Conservation (phyloP, 495 filamentous ascomycete genomes). For the Aspergillus panamensis region DNA sequence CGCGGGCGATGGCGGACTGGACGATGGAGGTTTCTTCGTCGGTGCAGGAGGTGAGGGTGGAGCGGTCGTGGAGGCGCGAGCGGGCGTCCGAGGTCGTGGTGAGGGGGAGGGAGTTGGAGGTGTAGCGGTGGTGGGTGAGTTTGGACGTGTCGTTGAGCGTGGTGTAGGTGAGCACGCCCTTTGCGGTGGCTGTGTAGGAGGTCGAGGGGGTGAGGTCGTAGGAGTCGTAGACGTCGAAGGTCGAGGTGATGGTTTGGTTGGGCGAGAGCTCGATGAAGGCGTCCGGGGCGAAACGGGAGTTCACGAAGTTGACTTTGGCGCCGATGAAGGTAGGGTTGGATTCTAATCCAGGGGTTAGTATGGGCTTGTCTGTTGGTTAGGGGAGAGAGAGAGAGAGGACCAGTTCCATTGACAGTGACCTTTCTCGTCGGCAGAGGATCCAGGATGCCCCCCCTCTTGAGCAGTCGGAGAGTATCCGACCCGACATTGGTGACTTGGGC, state of each 20-base stretch:
- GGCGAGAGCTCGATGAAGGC: constrained; percentile 17
- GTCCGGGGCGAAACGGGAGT: constrained; percentile 14
- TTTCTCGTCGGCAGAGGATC: constrained; percentile 19
- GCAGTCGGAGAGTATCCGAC: constrained; percentile 11
- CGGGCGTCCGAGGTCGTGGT: not conserved
- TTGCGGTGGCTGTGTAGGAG: constrained; percentile 14
- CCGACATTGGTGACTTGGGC: constrained; percentile 17
- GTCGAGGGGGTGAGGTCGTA: constrained; percentile 13
- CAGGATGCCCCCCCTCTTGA: constrained; percentile 18
- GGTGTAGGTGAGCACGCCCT: constrained; percentile 17
- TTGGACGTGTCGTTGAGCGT: not conserved
- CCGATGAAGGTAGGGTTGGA: constrained; percentile 16
- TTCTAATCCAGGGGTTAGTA: not conserved
- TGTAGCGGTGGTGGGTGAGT: constrained; percentile 10
- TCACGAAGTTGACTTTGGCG: constrained; percentile 15
- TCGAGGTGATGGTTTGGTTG: constrained; percentile 17
- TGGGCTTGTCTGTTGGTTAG: not conserved
- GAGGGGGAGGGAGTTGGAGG: constrained; percentile 17
- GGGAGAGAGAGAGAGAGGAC: not conserved
- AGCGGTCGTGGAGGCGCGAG: constrained; percentile 6
- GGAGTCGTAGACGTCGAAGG: constrained; percentile 18
- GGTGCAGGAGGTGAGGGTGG: constrained; percentile 12
- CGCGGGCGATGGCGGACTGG: constrained; percentile 10
- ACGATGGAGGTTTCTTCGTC: constrained; percentile 16
- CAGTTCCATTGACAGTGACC: constrained; percentile 13